A percentile compares a stretch with the other conserved stretches of the same genome.
Conservation (phyloP, 495 filamentous ascomycete species). For the Thermochaetoides thermophila region DNA sequence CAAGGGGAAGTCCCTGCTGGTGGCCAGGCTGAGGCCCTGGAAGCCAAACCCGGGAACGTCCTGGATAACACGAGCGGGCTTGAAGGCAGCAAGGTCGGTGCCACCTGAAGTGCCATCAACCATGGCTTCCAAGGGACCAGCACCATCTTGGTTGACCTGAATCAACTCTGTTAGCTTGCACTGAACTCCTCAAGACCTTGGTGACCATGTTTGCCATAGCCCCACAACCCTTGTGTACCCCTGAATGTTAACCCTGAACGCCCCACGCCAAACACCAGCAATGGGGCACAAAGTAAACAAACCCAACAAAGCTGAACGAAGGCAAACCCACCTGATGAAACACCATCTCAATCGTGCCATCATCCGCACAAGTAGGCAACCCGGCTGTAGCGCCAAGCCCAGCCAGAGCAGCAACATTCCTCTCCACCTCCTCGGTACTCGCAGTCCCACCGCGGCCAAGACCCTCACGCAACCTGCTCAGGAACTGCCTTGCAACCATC, state of each 20-base stretch:
- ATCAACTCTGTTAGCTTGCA: constrained; percentile 3
- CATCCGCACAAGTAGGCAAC: neutral
- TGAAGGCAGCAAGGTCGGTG: constrained; percentile 36
- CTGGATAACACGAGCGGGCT: constrained; percentile 38
- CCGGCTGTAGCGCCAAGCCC: neutral
- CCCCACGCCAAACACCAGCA: neutral
- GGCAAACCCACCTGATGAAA: constrained; percentile 1
- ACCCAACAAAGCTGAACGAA: too few species aligned
- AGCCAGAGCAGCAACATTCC: neutral
- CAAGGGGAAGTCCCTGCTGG: constrained; percentile 39
- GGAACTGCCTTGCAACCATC: too few species aligned
- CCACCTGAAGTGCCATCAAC: constrained; percentile 43
- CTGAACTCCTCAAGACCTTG: neutral
- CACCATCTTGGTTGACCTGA: constrained; percentile 40
- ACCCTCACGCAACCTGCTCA: too few species aligned
- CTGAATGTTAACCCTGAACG: constrained; percentile 1
- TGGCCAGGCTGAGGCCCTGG: constrained; percentile 33
- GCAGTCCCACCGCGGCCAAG: too few species aligned
- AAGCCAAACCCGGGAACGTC: constrained; percentile 41
- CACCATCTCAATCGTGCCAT: neutral
- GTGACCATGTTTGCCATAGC: constrained; percentile 14
- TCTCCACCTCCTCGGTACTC: too few species aligned
- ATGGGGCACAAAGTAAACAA: too few species aligned
- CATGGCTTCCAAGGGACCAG: constrained; percentile 31
- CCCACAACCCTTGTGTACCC: constrained; percentile 7